These are phyloP conservation scores for Starmerella scarabaei DNA, from an alignment of 805 yeast genomes.

Conservation along the genomic window DNA sequence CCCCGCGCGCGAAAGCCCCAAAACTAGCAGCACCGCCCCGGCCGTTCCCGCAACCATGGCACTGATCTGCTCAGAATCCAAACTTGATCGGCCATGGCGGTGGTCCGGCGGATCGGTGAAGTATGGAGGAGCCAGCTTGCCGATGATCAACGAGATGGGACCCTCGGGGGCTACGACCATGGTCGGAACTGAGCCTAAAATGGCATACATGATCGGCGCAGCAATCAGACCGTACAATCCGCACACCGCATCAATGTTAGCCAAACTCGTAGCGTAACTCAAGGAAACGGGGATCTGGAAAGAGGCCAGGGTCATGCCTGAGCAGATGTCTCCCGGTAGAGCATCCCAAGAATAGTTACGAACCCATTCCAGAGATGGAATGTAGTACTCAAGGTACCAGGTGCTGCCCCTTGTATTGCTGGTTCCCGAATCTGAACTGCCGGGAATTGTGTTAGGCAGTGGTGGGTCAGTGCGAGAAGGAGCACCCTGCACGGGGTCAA, in stretches of 20 bases:
- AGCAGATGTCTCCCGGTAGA: slow-evolving; percentile 52
- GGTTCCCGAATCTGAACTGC: no score
- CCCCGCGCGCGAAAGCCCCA: slow-evolving; percentile 76
- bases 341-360: slow-evolving; percentile 29
- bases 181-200: slow-evolving; percentile 76
- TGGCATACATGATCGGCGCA: slow-evolving; percentile 64
- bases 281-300: slow-evolving; percentile 85
- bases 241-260: slow-evolving; percentile 68
- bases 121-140: slow-evolving; percentile 57
- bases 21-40: slow-evolving; percentile 57
- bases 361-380: slow-evolving; percentile 47
- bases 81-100: slow-evolving; percentile 13
- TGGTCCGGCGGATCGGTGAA: slow-evolving; percentile 32
- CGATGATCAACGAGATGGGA: slow-evolving; percentile 69
- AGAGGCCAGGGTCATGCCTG: slow-evolving; percentile 79
- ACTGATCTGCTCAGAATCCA: slow-evolving; percentile 43
- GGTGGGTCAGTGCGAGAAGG: no score
- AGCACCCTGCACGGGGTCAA: no score
- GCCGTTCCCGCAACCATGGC: slow-evolving; percentile 60
- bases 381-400: slow-evolving; percentile 36
- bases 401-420: no score
- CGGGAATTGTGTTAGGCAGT: no score
- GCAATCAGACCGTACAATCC: slow-evolving; percentile 67
- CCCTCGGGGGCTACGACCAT: slow-evolving; percentile 90
- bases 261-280: slow-evolving; percentile 70